phyloP scores from a whole-genome alignment of 2,329 filamentous ascomycete genomes.

The Fusarium hostae region DNA sequence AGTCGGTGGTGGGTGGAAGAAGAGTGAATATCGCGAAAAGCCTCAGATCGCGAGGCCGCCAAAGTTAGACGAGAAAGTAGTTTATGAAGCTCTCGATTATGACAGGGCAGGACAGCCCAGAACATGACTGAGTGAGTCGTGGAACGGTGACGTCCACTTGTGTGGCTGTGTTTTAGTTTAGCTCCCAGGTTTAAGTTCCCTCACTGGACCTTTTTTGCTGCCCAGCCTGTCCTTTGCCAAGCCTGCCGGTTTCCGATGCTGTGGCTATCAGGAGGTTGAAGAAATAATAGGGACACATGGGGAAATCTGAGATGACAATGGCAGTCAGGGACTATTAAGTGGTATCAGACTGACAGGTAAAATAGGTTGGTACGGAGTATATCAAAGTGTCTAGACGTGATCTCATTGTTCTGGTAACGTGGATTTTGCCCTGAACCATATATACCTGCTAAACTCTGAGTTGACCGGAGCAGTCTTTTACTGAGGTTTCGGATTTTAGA shows the following conservation, averaged over 20 bases:
- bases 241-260: constrained; percentile 26
- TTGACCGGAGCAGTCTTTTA: background rate
- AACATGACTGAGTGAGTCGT: constrained; percentile 30
- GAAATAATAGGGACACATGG: constrained; percentile 10
- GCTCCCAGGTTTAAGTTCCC: constrained; percentile 7
- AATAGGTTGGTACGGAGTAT: background rate
- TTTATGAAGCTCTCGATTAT: constrained; percentile 41
- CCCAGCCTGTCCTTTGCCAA: constrained; percentile 31
- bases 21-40: constrained; percentile 27
- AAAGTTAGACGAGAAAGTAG: constrained; percentile 41
- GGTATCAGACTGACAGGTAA: background rate
- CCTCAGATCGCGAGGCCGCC: constrained; percentile 44
- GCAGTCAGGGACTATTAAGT: background rate
- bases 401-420: background rate
- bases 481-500: background rate
- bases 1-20: constrained; percentile 12
- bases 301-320: background rate
- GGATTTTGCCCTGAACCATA: background rate
- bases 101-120: constrained; percentile 18
- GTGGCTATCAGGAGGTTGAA: constrained; percentile 28
- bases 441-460: background rate
- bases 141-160: constrained; percentile 49
- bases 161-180: constrained; percentile 41
- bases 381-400: background rate
- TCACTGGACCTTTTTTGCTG: constrained; percentile 28